Conservation (phyloP, 2,329 filamentous ascomycete species). For the Alternaria longipes region DNA sequence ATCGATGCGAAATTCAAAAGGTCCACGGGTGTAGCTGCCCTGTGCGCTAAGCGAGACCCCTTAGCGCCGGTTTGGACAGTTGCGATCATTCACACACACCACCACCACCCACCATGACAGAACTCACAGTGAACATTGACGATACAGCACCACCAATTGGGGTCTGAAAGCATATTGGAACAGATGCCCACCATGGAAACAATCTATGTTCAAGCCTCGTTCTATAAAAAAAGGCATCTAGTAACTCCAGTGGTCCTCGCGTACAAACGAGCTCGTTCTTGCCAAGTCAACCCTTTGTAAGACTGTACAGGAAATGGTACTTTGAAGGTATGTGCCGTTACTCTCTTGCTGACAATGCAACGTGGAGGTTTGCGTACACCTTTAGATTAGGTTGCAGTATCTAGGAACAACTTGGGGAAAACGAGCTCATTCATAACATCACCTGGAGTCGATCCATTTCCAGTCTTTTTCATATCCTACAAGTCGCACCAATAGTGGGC, state of each 20-base stretch:
- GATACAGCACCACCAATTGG: too few relatives aligned
- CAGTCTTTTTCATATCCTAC: background rate
- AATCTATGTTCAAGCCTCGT: too few relatives aligned
- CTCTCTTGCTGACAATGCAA: too few relatives aligned
- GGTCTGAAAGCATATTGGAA: too few relatives aligned
- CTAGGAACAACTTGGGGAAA: too few relatives aligned
- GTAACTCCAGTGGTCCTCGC: background rate
- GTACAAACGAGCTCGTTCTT: too few relatives aligned
- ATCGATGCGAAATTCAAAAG: slow-evolving; percentile 6
- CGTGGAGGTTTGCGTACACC: too few relatives aligned
- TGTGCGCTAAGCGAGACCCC: slow-evolving; percentile 17
- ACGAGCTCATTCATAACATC: background rate
- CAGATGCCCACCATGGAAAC: too few relatives aligned
- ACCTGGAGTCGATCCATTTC: background rate
- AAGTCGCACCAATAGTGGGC: background rate
- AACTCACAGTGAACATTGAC: background rate
- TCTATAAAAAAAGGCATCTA: background rate
- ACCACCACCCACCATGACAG: slow-evolving; percentile 1
- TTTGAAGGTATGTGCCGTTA: too few relatives aligned
- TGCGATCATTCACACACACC: background rate
- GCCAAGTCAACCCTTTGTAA: too few relatives aligned
- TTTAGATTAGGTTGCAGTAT: too few relatives aligned
- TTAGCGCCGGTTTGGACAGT: slow-evolving; percentile 14
- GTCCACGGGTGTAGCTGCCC: slow-evolving; percentile 13
- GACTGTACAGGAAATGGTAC: too few relatives aligned